Evolutionary conservation across 2,329 filamentous ascomycete genomes (phyloP), one percentile per base, ranked within the genome.

Genomic region (Diaporthe velutina): DNA sequence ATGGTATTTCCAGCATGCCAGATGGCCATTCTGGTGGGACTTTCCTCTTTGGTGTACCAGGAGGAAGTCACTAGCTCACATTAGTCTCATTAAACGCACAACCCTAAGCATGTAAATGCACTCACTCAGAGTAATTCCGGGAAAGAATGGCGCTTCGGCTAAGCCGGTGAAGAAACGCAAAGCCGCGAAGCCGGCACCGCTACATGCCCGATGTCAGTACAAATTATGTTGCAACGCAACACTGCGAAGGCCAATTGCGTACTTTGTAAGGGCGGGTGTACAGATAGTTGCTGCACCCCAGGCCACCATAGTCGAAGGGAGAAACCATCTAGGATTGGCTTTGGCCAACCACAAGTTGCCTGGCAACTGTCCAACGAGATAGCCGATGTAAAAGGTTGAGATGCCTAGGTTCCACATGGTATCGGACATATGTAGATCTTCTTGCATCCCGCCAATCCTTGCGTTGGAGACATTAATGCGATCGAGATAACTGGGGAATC

Each of bases 401-500:
- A 84, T 86, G 70, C 79, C 85, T 61, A 82, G 76, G 48, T 79
- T 82, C 80, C 85, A 87, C 45, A 83, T 77, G 2, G 79, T 81
- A 57, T 82, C 79, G 35, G 70, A 77, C 75, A 85, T 81, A n/a
- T 76, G 35, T 4, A 86, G 79, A 73, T 83, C 82, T 25, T 78
- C 73, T 73, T 83, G 79, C 58, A 85, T 78, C 3, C 82, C 82
- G 22, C 81, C 81, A 28, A 84, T 80, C 64, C 82, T 80, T 12
- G 83, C 83, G 76, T 84, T 84, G 70, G 85, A 86, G 64, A 88
- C 85, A 78, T 88, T 89, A 54, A 86, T 87, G 66, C 86, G 82
- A 76, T 88, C 86, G 70, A 88, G 83, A 77, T 88, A 58, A n/a
- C 55, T 58, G 13, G 19, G 19, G 55, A 22, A 33, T n/a, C 13